Evolutionary conservation across 805 yeast species (phyloP).

Genomic region (Metschnikowia dekortorum): DNA sequence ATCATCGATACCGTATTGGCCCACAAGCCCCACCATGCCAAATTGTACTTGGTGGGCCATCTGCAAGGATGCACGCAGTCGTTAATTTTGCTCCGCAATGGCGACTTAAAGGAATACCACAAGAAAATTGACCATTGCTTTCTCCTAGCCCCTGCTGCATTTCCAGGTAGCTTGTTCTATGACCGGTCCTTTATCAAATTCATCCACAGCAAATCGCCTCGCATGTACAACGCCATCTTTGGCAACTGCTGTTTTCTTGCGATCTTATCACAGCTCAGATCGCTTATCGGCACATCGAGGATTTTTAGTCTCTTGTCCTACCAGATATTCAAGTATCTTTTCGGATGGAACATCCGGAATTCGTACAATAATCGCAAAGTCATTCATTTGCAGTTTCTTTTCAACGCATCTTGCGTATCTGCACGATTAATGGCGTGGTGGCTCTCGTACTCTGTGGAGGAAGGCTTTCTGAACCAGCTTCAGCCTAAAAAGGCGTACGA

Average conservation of each 20-base stretch:
- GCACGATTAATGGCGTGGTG: constrained; percentile 89
- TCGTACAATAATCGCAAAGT: constrained; percentile 61
- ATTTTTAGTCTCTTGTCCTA: constrained; percentile 65
- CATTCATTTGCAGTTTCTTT: constrained; percentile 71
- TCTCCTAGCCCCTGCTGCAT: constrained; percentile 88
- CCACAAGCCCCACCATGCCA: constrained; percentile 35
- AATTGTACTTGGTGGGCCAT: constrained; percentile 70
- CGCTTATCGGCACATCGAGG: constrained; percentile 30
- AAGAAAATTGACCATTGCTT: constrained; percentile 61
- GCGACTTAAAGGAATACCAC: constrained; percentile 32
- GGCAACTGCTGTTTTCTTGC: constrained; percentile 82
- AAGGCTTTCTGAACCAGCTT: constrained; percentile 38
- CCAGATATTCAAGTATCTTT: constrained; percentile 78
- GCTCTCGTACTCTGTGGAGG: constrained; percentile 46
- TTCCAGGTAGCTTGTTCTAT: constrained; percentile 73
- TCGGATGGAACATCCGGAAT: constrained; percentile 78
- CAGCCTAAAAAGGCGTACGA: constrained; percentile 29
- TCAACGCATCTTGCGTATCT: constrained; percentile 81
- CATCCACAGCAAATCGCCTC: constrained; percentile 49
- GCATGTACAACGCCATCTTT: constrained; percentile 49
- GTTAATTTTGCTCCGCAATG: constrained; percentile 58
- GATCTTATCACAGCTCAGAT: constrained; percentile 58
- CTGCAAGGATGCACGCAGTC: constrained; percentile 93
- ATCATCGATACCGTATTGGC: constrained; percentile 58
- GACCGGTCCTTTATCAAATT: constrained; percentile 57